Percentiles rank a stretch among this genome's conserved stretches.
Conservation (phyloP, 768 basidiomycete species). For the Boletus subcaerulescens region DNA sequence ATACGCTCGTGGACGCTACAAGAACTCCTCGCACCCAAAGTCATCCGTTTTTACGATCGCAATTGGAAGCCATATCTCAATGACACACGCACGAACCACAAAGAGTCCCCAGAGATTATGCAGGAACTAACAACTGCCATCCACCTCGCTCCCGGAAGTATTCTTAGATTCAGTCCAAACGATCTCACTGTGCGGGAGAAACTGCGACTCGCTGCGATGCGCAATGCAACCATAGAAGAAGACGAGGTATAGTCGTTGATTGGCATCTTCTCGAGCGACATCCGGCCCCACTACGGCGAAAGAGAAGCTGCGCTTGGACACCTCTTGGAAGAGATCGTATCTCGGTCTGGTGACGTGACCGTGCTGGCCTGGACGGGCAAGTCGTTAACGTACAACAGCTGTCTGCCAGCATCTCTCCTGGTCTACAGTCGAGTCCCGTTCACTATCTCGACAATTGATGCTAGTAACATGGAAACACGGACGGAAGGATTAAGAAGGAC, state of each 20-base stretch:
- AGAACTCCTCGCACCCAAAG: constrained; percentile 6
- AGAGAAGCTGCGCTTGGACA: neutral
- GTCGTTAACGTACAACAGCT: neutral
- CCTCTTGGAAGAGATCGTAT: neutral
- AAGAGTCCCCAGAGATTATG: neutral
- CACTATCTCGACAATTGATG: neutral
- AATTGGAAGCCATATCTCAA: constrained; percentile 6
- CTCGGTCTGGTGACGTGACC: neutral
- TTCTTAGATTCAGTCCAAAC: neutral
- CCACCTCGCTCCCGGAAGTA: neutral
- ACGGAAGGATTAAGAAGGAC: neutral
- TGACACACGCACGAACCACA: neutral
- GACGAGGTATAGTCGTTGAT: neutral
- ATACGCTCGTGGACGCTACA: constrained; percentile 5
- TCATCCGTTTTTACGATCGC: constrained; percentile 1
- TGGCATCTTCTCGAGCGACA: neutral
- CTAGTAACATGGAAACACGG: neutral
- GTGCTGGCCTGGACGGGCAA: neutral
- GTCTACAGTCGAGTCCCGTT: neutral
- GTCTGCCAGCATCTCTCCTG: neutral
- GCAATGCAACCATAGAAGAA: neutral
- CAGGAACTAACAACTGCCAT: neutral
- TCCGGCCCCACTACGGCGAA: neutral
- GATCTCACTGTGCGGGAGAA: neutral
- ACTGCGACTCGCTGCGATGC: neutral